A percentile compares a stretch with the other conserved stretches of the same genome.
phyloP scores from a whole-genome alignment of 352 stramenopile genomes.

The Phytophthora melonis region DNA sequence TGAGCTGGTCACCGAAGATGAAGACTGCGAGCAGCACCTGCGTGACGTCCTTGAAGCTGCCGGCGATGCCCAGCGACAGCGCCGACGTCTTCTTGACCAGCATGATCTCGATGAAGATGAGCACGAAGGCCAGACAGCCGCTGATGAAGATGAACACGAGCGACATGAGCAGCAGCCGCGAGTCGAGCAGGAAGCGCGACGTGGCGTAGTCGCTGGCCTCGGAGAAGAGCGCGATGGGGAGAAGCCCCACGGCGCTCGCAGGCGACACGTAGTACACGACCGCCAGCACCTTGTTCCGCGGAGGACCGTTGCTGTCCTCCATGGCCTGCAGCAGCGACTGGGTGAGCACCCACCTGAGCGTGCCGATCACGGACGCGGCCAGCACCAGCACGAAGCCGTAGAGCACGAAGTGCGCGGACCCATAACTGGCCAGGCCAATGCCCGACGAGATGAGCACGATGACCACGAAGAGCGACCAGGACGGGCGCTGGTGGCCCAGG shows the following conservation, averaged over 20 bases:
- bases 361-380: conserved; percentile 74
- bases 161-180: conserved; percentile 56
- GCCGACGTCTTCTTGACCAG: conserved; percentile 87
- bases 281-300: conserved; percentile 68
- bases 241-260: conserved; percentile 67
- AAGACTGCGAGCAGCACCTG: conserved; percentile 82
- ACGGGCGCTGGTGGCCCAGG: conserved; percentile 75
- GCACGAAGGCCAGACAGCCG: conserved; percentile 73
- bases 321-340: conserved; percentile 81
- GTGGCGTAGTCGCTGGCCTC: conserved; percentile 56
- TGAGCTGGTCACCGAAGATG: conserved; percentile 79
- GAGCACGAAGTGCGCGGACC: conserved; percentile 77
- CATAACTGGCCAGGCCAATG: conserved; percentile 79
- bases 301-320: conserved; percentile 46
- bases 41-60: conserved; percentile 84
- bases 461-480: conserved; percentile 55
- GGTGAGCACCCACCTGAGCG: conserved; percentile 84
- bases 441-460: conserved; percentile 78
- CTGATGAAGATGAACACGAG: conserved; percentile 75
- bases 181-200: conserved; percentile 71
- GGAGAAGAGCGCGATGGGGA: conserved; percentile 71
- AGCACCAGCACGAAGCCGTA: conserved; percentile 80
- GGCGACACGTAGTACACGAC: conserved; percentile 90
- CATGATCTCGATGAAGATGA: conserved; percentile 87
- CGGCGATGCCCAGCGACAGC: conserved; percentile 80